Percentiles rank a stretch among this genome's conserved stretches.
Conservation (phyloP, 2,329 filamentous ascomycete genomes). For the Curvularia lunata region DNA sequence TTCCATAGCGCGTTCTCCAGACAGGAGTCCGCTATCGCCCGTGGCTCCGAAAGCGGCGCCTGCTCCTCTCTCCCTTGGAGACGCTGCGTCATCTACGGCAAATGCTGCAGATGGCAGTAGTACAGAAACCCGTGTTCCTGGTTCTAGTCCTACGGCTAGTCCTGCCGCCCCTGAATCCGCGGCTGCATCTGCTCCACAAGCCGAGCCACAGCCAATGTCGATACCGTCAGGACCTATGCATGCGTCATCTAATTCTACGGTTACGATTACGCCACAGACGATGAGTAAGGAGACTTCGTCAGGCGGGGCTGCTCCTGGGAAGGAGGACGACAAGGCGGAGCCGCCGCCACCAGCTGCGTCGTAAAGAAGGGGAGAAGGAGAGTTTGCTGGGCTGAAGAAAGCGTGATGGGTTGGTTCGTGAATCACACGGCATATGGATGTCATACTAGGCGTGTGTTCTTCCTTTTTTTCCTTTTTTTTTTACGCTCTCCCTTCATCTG, state of each 20-base stretch:
- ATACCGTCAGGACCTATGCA: slow-evolving; percentile 13
- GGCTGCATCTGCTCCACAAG: no score
- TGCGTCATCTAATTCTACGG: slow-evolving; percentile 11
- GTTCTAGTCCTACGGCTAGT: not conserved
- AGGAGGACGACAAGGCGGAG: not conserved
- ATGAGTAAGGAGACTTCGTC: not conserved
- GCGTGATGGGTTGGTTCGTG: no score
- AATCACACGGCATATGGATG: no score
- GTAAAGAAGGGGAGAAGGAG: not conserved
- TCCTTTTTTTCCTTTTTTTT: no score
- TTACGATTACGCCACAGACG: slow-evolving; percentile 15
- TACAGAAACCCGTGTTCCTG: not conserved
- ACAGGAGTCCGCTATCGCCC: slow-evolving; percentile 9
- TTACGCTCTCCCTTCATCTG: no score
- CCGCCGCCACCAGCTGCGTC: slow-evolving; percentile 3
- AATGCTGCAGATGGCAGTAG: not conserved
- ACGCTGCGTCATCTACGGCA: not conserved
- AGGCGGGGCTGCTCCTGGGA: not conserved
- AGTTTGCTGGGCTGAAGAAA: not conserved
- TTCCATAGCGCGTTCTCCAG: slow-evolving; percentile 19
- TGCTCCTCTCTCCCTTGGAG: not conserved
- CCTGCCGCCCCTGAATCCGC: not conserved
- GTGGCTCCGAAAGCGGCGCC: not conserved
- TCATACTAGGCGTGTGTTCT: no score
- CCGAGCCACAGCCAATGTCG: not conserved